These are phyloP conservation scores for Thalassiosira sp. DNA, from an alignment of 352 stramenopile genomes.

Conservation along the genomic window DNA sequence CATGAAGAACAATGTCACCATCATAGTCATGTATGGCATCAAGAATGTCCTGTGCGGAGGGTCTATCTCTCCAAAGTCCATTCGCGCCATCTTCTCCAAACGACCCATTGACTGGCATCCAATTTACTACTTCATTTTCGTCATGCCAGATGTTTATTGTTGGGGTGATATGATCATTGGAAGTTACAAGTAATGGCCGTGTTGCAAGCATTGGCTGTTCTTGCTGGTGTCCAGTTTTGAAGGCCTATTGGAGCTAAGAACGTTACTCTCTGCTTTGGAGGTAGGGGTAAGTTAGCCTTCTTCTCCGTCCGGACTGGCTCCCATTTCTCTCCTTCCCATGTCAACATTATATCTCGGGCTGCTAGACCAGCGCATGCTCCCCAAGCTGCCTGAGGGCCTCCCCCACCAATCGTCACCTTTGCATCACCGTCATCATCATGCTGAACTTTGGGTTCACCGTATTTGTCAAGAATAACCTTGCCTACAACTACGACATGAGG, in stretches of 20 bases:
- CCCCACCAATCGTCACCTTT: conserved; percentile 36
- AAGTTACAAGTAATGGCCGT: conserved; percentile 29
- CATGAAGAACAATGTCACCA: conserved; percentile 34
- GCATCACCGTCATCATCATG: not conserved
- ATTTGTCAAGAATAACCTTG: conserved; percentile 64
- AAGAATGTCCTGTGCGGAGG: conserved; percentile 45
- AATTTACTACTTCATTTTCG: conserved; percentile 47
- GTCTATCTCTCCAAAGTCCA: conserved; percentile 52
- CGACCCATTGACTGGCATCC: conserved; percentile 54
- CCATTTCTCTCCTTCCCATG: not conserved
- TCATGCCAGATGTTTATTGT: conserved; percentile 68
- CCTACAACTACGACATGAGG: conserved; percentile 34
- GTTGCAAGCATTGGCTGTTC: conserved; percentile 14
- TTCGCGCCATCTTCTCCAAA: conserved; percentile 52
- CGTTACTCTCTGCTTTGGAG: conserved; percentile 35
- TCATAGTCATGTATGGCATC: conserved; percentile 1
- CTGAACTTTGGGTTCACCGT: conserved; percentile 10
- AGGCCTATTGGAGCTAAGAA: conserved; percentile 54
- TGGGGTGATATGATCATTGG: conserved; percentile 41
- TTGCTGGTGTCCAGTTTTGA: conserved; percentile 43
- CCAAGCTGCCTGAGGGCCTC: conserved; percentile 46
- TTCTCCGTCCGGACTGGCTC: not conserved
- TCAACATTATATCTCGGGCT: not conserved
- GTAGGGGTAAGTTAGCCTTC: conserved; percentile 2
- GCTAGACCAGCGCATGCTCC: conserved; percentile 33